phyloP scores from a whole-genome alignment of 1,284 basidiomycete species.

The Veloporphyrellus conicus region DNA sequence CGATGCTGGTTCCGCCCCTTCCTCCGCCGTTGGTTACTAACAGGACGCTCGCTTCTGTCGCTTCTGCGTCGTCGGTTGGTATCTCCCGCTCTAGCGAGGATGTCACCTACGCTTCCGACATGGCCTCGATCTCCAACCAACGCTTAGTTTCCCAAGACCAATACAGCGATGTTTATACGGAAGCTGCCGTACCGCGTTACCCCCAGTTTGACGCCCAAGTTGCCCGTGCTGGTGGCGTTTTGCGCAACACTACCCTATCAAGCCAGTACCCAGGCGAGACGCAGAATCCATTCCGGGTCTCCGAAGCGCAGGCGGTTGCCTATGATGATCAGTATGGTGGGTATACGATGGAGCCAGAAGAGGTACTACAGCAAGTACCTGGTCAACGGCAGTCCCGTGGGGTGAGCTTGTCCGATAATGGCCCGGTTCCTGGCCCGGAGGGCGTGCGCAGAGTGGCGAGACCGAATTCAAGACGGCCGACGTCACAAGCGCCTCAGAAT shows the following conservation, averaged over 20 bases:
- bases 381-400: conserved; percentile 46
- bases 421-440: conserved; percentile 72
- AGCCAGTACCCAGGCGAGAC: conserved; percentile 48
- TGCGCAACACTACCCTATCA: conserved; percentile 39
- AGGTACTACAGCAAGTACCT: conserved; percentile 31
- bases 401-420: conserved; percentile 71
- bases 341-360: conserved; percentile 38
- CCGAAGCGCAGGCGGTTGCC: conserved; percentile 36
- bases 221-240: conserved; percentile 39
- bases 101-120: conserved; percentile 46
- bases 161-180: conserved; percentile 38
- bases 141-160: conserved; percentile 55
- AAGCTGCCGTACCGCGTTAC: conserved; percentile 25
- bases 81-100: conserved; percentile 66
- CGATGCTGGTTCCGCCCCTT: conserved; percentile 69
- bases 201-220: conserved; percentile 42
- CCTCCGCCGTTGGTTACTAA: conserved; percentile 63
- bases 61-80: conserved; percentile 53
- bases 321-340: conserved; percentile 38
- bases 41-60: conserved; percentile 40
- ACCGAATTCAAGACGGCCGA: conserved; percentile 47
- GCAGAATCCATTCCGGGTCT: conserved; percentile 47
- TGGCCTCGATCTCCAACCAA: conserved; percentile 54
- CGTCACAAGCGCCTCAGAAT: conserved; percentile 63
- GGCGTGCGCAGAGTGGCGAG: conserved; percentile 70